Evolutionary conservation across 306 rosid genomes (phyloP), one percentile per base, ranked within the genome.

Genomic region (Glycine tomentella): DNA sequence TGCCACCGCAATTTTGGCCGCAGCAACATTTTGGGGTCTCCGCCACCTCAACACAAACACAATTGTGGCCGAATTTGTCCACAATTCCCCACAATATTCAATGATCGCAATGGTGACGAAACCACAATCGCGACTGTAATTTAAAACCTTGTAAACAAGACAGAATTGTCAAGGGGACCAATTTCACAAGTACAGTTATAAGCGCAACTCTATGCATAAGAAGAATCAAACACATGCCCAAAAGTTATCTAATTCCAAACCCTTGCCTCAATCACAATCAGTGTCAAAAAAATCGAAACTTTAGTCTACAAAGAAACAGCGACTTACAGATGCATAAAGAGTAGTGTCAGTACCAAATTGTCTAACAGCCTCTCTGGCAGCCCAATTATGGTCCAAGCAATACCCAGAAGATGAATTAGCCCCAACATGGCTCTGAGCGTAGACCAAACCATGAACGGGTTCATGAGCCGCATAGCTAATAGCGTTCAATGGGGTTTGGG

Each of bases 351-450:
- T 3, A 15, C 87, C 87, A 66, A n/a, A 84, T 38, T 80, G 84
- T 69, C 69, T 50, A 42, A 84, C 84, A 76, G 84, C 81, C 17
- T 79, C 87, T 45, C 84, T 80, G 8, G 82, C 84, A 70, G 79
- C 80, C 87, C 85, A 80, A 76, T 36, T 55, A 46, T 80, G 85
- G 42, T 71, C 76, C 16, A 8, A 46, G 25, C 70, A 84, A 66
- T 80, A 80, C 15, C 66, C 84, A 48, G 78, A 62, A 77, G 86
- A 25, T 2, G 84, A 49, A 71, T 80, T 82, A 4, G 53, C 8
- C 10, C 14, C 76, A 12, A 71, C 6, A 9, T 51, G 82, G 66
- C 16, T 57, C 10, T 84, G 85, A 61, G 58, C 48, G 46, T 80
- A 80, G 3, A 75, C 9, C 40, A 61, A 84, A 84, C 33, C 57